These are phyloP conservation scores for Plectosphaerella cucumerina DNA, from an alignment of 2,329 filamentous ascomycete species.

Conservation along the genomic window DNA sequence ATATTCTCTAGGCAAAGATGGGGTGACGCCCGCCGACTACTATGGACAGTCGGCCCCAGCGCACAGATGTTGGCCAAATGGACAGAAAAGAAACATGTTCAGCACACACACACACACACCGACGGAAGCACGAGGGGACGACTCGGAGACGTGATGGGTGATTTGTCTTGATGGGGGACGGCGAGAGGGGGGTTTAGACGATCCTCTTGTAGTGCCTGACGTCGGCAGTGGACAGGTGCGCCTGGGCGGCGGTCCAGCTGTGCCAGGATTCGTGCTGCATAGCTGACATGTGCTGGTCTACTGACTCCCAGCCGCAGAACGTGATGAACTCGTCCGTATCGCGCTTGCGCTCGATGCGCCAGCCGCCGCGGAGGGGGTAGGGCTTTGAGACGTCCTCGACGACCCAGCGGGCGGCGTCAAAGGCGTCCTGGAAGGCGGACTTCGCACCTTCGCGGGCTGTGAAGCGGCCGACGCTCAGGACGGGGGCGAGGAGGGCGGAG, in stretches of 20 bases:
- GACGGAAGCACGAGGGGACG: too few species aligned
- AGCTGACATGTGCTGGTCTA: slow-evolving; percentile 27
- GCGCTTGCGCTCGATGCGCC: slow-evolving; percentile 34
- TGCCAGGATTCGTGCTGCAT: slow-evolving; percentile 16
- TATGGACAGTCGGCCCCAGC: neutral
- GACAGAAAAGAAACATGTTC: neutral
- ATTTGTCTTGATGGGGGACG: neutral
- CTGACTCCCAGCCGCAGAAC: slow-evolving; percentile 30
- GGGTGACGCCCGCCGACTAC: neutral
- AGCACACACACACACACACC: neutral
- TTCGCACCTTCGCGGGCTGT: slow-evolving; percentile 24
- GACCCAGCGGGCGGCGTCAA: slow-evolving; percentile 24
- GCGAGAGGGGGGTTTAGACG: slow-evolving; percentile 13
- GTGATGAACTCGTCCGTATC: slow-evolving; percentile 33
- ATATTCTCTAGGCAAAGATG: neutral
- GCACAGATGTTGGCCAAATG: neutral
- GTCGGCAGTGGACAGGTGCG: slow-evolving; percentile 17
- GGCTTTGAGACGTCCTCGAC: slow-evolving; percentile 23
- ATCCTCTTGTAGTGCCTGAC: slow-evolving; percentile 26
- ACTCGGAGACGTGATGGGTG: too few species aligned
- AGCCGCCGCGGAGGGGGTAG: slow-evolving; percentile 31
- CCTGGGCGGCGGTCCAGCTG: slow-evolving; percentile 16
- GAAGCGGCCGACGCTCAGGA: slow-evolving; percentile 32
- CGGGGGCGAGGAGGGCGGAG: slow-evolving; percentile 13
- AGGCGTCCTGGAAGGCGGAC: slow-evolving; percentile 27